Conservation (phyloP, 169 alveolate genomes). For the Blepharisma undulans region DNA sequence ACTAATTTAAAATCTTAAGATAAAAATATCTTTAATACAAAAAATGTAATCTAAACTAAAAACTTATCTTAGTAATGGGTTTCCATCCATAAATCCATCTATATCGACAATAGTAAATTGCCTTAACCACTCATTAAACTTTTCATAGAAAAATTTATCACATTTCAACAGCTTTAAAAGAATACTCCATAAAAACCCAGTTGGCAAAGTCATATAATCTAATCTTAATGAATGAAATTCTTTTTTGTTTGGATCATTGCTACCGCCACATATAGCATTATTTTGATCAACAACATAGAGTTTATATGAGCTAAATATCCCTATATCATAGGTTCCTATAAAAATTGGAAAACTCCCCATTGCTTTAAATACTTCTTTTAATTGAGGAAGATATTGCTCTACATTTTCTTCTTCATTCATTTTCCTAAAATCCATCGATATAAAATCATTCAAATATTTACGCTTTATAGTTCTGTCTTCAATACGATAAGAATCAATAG, state of each 20-base stretch:
- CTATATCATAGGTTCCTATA: neutral
- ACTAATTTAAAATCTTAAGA: no score
- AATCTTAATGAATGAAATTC: neutral
- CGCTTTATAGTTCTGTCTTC: neutral
- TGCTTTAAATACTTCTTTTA: neutral
- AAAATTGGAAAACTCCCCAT: neutral
- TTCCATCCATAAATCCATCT: neutral
- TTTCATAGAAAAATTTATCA: neutral
- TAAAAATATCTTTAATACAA: no score
- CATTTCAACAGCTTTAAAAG: neutral
- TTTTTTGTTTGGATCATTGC: neutral
- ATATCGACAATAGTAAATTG: neutral
- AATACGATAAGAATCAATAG: neutral
- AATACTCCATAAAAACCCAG: neutral
- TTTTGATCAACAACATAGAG: neutral
- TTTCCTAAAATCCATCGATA: neutral
- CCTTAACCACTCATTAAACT: neutral
- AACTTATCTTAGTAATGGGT: neutral
- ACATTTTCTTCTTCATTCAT: neutral
- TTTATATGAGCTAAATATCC: neutral
- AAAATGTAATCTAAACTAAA: neutral
- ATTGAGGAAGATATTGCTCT: neutral
- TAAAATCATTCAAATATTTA: neutral
- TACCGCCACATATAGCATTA: neutral
- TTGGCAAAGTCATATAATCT: neutral